Conservation (phyloP, 164 flowering plant genomes). For the Sextonia rubra region DNA sequence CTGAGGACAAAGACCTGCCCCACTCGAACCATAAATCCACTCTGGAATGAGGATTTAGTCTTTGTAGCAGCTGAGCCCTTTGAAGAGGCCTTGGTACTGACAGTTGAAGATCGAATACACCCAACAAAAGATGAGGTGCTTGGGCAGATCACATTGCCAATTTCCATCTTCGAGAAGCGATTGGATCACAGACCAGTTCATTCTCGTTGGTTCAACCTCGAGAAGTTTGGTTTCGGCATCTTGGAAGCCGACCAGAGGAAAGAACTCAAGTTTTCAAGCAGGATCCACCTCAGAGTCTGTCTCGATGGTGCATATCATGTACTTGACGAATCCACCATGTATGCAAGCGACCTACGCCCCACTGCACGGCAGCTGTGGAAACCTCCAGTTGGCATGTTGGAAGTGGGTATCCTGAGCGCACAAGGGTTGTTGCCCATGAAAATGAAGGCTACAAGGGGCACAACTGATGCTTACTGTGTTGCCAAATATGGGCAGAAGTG, state of each 20-base stretch:
- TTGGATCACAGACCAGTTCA: constrained; percentile 71
- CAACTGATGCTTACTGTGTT: constrained; percentile 79
- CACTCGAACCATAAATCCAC: constrained; percentile 45
- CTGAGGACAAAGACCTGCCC: constrained; percentile 54
- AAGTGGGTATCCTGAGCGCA: constrained; percentile 73
- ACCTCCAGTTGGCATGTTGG: constrained; percentile 65
- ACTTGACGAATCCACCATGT: constrained; percentile 72
- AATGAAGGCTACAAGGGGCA: constrained; percentile 41
- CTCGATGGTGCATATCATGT: constrained; percentile 89
- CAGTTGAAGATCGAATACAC: constrained; percentile 49
- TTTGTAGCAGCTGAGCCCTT: constrained; percentile 86
- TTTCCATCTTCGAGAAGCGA: constrained; percentile 50
- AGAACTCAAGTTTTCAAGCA: constrained; percentile 66
- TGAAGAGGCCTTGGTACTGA: constrained; percentile 56
- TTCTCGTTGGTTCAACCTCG: constrained; percentile 81
- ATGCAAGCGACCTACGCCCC: constrained; percentile 69
- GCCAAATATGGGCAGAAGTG: constrained; percentile 84
- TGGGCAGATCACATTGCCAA: constrained; percentile 42
- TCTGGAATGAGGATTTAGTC: constrained; percentile 83
- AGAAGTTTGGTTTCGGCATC: constrained; percentile 57
- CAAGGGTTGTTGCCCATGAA: constrained; percentile 77
- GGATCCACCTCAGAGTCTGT: constrained; percentile 67
- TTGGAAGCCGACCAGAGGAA: constrained; percentile 58
- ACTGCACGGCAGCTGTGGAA: constrained; percentile 84
- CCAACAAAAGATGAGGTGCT: constrained; percentile 52